These are phyloP conservation scores for Paecilomyces dactylethromorphus DNA, from an alignment of 2,329 filamentous ascomycete species.

Conservation along the genomic window DNA sequence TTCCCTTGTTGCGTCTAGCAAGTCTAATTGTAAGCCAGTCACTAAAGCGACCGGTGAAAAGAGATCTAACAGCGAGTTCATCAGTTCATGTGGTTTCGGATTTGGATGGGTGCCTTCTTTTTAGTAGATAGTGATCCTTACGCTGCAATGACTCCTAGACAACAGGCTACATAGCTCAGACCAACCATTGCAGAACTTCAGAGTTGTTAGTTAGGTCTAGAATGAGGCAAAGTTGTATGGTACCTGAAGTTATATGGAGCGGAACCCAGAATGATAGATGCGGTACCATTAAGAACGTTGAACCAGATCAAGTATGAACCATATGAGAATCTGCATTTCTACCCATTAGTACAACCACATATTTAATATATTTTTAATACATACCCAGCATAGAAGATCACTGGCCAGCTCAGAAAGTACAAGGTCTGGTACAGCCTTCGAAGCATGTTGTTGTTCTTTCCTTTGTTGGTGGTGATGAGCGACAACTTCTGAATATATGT, in stretches of 20 bases:
- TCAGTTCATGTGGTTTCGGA: neutral
- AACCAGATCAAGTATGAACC: slow-evolving; percentile 34
- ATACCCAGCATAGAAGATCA: slow-evolving; percentile 33
- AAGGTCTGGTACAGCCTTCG: slow-evolving; percentile 24
- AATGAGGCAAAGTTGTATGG: neutral
- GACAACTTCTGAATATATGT: slow-evolving; percentile 27
- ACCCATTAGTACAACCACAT: neutral
- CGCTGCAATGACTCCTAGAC: slow-evolving; percentile 25
- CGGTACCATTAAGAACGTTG: slow-evolving; percentile 34
- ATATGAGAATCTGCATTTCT: slow-evolving; percentile 26
- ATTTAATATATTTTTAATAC: neutral
- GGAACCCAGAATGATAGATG: slow-evolving; percentile 29
- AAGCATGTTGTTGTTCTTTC: slow-evolving; percentile 28
- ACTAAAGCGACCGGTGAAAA: slow-evolving; percentile 34
- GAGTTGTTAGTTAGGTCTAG: slow-evolving; percentile 10
- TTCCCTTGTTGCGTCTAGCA: slow-evolving; percentile 32
- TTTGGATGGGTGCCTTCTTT: neutral
- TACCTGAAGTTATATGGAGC: slow-evolving; percentile 33
- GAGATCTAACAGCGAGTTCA: slow-evolving; percentile 14
- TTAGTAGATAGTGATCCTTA: slow-evolving; percentile 7
- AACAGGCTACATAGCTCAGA: slow-evolving; percentile 31
- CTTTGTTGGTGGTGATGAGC: slow-evolving; percentile 18
- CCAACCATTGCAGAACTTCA: slow-evolving; percentile 31
- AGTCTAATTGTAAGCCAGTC: slow-evolving; percentile 33
- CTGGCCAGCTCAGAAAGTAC: slow-evolving; percentile 31